Evolutionary conservation across 106 monocot species (phyloP).

Genomic region (Dendrobium nobile): DNA sequence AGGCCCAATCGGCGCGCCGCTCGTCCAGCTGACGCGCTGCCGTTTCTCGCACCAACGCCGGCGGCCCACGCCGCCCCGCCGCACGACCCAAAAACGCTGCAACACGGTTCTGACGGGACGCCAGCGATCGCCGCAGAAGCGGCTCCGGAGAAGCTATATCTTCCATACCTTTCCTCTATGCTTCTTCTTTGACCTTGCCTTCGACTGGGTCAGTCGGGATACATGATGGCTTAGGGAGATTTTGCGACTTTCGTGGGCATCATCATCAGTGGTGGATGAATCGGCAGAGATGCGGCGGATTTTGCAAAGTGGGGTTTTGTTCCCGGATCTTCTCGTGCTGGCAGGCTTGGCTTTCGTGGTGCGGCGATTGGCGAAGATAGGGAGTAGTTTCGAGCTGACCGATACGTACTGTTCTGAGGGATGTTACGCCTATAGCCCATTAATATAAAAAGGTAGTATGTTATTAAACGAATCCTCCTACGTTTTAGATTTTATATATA

Average conservation of each 20-base stretch:
- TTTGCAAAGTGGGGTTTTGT: neutral
- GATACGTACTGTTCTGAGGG: no score
- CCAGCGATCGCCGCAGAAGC: conserved; percentile 21
- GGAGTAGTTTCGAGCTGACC: no score
- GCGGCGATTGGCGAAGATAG: no score
- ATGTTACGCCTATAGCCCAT: no score
- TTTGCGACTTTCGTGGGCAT: neutral
- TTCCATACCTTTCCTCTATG: neutral
- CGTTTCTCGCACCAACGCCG: conserved; percentile 57
- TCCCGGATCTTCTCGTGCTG: neutral
- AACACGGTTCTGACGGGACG: conserved; percentile 26
- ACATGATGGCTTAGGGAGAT: neutral
- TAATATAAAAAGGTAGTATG: no score
- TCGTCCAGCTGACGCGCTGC: conserved; percentile 77
- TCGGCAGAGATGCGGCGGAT: neutral
- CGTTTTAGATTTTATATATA: no score
- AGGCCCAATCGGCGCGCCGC: conserved; percentile 76
- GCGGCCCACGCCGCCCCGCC: conserved; percentile 43
- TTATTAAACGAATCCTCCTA: no score
- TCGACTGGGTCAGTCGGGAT: neutral
- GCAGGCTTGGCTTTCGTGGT: no score
- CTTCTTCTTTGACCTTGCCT: neutral
- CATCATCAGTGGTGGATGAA: neutral
- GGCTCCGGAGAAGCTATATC: conserved; percentile 25
- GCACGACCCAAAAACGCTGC: conserved; percentile 41